phyloP scores from a whole-genome alignment of 257 asterid species.

The Nicotiana benthamiana region DNA sequence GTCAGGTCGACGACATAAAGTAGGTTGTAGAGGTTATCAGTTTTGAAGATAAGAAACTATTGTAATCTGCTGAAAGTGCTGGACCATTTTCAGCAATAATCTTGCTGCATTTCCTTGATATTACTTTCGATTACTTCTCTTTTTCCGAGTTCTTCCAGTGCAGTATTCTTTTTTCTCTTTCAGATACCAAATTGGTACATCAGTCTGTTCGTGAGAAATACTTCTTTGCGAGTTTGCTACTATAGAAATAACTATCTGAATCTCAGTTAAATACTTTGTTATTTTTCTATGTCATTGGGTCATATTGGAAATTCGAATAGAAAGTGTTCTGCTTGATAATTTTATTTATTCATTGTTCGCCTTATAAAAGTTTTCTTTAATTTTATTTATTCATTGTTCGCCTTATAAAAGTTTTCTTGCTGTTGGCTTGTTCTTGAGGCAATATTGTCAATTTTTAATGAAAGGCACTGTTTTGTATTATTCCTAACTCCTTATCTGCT shows the following conservation, averaged over 20 bases:
- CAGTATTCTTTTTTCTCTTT: background rate
- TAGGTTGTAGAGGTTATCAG: no score
- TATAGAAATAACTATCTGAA: background rate
- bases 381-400: background rate
- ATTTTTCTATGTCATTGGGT: background rate
- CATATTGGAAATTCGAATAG: background rate
- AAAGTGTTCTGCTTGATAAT: background rate
- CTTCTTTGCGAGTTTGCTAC: background rate
- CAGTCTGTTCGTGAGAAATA: background rate
- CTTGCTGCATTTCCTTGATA: background rate
- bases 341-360: background rate
- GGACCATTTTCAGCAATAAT: background rate
- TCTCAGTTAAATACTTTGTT: background rate
- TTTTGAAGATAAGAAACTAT: no score
- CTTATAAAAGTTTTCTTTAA: background rate
- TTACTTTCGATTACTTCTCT: background rate
- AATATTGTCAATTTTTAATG: background rate
- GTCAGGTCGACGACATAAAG: no score
- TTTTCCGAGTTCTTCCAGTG: background rate
- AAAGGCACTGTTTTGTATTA: background rate
- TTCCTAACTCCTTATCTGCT: background rate
- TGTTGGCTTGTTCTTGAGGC: background rate
- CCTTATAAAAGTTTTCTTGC: background rate
- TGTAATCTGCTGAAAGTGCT: background rate
- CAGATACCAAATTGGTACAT: background rate